These are phyloP conservation scores for Kodamaea suecica DNA, from an alignment of 1,139 yeast species.

Conservation along the genomic window DNA sequence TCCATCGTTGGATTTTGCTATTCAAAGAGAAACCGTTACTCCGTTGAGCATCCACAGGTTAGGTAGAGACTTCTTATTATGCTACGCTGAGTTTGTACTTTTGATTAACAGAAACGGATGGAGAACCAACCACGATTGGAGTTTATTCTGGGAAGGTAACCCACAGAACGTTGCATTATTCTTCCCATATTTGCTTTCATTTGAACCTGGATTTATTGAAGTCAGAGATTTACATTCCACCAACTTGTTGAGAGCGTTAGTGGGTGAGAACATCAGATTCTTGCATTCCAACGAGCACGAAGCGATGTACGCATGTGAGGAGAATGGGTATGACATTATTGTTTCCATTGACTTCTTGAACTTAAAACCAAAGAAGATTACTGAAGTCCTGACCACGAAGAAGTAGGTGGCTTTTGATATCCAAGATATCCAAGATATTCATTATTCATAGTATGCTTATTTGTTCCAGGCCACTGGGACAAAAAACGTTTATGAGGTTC, in stretches of 20 bases:
- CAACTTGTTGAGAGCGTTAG: slow-evolving; percentile 78
- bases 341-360: slow-evolving; percentile 82
- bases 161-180: slow-evolving; percentile 91
- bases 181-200: slow-evolving; percentile 89
- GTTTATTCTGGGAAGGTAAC: slow-evolving; percentile 93
- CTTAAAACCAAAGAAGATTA: slow-evolving; percentile 33
- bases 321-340: slow-evolving; percentile 85
- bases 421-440: too few species aligned
- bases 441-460: too few species aligned
- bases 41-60: slow-evolving; percentile 91
- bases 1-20: slow-evolving; percentile 93
- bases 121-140: slow-evolving; percentile 93
- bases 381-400: slow-evolving; percentile 1
- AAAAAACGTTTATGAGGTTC: too few species aligned
- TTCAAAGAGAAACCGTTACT: slow-evolving; percentile 71
- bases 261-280: slow-evolving; percentile 90
- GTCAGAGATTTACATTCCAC: slow-evolving; percentile 89
- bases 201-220: slow-evolving; percentile 88
- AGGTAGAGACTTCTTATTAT: slow-evolving; percentile 80
- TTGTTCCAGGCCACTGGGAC: too few species aligned
- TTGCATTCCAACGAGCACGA: slow-evolving; percentile 90
- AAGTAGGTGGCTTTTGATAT: too few species aligned
- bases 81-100: slow-evolving; percentile 90
- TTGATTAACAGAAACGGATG: slow-evolving; percentile 94
- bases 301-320: slow-evolving; percentile 90